These are phyloP conservation scores for Pichia sp. DNA, from an alignment of 1,139 yeast genomes.

Conservation along the genomic window DNA sequence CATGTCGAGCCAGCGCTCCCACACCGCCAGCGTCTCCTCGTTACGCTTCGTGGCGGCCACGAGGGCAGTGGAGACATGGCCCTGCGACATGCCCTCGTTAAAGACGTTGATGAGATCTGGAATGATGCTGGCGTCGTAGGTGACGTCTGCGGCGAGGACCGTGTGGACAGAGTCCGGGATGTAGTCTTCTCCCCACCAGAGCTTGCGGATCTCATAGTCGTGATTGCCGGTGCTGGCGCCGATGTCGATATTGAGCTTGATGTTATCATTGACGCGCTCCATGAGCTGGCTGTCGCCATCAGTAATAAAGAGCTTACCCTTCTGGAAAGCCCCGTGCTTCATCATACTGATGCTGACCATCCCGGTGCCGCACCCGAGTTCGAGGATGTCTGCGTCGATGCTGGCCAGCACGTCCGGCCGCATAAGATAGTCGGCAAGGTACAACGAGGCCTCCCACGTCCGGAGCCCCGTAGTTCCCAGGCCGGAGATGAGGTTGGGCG, in stretches of 20 bases:
- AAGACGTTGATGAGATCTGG: conserved; percentile 52
- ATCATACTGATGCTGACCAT: conserved; percentile 60
- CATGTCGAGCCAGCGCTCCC: conserved; percentile 44
- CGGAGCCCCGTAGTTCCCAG: conserved; percentile 81
- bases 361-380: conserved; percentile 90
- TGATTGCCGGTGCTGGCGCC: conserved; percentile 18
- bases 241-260: conserved; percentile 40
- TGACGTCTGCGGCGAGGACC: conserved; percentile 78
- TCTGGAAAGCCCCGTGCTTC: conserved; percentile 18
- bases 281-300: conserved; percentile 74
- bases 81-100: conserved; percentile 29
- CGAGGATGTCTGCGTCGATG: conserved; percentile 35
- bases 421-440: conserved; percentile 47
- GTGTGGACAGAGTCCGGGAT: conserved; percentile 39
- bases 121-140: conserved; percentile 67
- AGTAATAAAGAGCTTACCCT: conserved; percentile 46
- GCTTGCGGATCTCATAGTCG: conserved; percentile 35
- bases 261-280: conserved; percentile 44
- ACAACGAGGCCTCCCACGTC: conserved; percentile 95
- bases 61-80: conserved; percentile 33
- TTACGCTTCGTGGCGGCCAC: conserved; percentile 76
- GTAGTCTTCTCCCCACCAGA: conserved; percentile 60
- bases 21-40: conserved; percentile 47
- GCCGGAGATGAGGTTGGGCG: conserved; percentile 63
- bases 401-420: neutral